Evolutionary conservation across 2,329 filamentous ascomycete species (phyloP), one percentile per base, ranked within the genome.

Genomic region (Aspergillus tamarii): DNA sequence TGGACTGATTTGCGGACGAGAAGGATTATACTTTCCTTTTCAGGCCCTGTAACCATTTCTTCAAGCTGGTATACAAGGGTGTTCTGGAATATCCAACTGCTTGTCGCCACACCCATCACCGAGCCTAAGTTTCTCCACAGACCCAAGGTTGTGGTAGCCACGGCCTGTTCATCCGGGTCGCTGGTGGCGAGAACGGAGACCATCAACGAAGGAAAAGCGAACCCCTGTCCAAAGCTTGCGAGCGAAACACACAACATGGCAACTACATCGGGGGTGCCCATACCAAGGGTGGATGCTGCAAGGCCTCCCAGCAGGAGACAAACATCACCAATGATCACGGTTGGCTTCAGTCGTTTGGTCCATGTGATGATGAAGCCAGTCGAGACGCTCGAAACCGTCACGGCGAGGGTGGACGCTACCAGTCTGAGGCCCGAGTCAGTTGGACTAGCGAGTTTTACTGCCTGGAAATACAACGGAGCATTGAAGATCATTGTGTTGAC

Each of bases 381-480:
- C 0, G 81, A 73, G 1, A 87, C 82, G 52, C 88, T 89, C 8
- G 82, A 78, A 1, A 77, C 53, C 50, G 87, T 88, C 32, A 86
- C 77, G 2, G 84, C 84, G 30, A 88, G 69, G 0, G 88, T 87
- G 5, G 89, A 88, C 8, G 89, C 81, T 23, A 91, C 84, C 59
- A 94, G 88, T 50, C 88, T 86, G 32, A 93, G 84, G n/a, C 91
- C 91, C 0, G 91, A 92, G 28, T 84, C 81, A 0, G 91, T 92
- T 19, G 91, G 88, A 7, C 84, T 85, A 63, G 89, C 88, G 58
- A 91, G 83, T 55, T 91, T 87, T 30, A 92, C 90, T 43, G 88
- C 89, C 74, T 92, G 90, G 78, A 92, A 93, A 80, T 89, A 94
- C 9, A 94, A 81, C 0, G 91, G 91, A 7, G 87, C 87, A 70